phyloP scores from a whole-genome alignment of 2,329 filamentous ascomycete species.

The Cercospora sojina region DNA sequence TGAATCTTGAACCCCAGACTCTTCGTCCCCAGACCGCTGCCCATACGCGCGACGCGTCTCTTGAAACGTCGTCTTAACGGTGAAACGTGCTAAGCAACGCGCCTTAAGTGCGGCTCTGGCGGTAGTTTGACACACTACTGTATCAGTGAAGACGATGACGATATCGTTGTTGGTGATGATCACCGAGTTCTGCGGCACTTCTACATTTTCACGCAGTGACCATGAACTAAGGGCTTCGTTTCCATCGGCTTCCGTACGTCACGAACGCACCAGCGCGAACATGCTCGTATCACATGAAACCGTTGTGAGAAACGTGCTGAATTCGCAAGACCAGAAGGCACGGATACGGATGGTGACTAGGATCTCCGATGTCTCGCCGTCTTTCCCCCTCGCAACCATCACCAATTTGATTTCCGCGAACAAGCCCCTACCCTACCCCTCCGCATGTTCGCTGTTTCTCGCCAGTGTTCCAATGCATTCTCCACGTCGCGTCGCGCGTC shows the following conservation, averaged over 20 bases:
- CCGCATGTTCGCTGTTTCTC: neutral
- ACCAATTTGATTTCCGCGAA: neutral
- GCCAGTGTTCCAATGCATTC: neutral
- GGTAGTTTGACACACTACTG: neutral
- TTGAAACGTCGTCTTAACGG: neutral
- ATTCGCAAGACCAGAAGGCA: neutral
- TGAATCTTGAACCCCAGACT: no score
- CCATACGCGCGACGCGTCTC: neutral
- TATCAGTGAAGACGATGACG: neutral
- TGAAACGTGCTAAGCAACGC: neutral
- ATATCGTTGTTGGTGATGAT: neutral
- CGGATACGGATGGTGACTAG: neutral
- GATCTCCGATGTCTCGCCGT: neutral
- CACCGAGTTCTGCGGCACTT: neutral
- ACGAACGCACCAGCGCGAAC: neutral
- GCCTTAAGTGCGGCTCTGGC: neutral
- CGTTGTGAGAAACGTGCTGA: neutral
- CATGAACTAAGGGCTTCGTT: neutral
- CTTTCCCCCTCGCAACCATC: neutral
- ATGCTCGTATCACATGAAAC: neutral
- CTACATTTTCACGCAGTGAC: neutral
- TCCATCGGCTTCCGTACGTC: neutral
- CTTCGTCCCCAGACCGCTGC: no score
- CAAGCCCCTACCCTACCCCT: neutral
- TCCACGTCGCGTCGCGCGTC: neutral